These are phyloP conservation scores for Haematococcus sp. DNA, from an alignment of 139 green algal genomes.

Conservation along the genomic window DNA sequence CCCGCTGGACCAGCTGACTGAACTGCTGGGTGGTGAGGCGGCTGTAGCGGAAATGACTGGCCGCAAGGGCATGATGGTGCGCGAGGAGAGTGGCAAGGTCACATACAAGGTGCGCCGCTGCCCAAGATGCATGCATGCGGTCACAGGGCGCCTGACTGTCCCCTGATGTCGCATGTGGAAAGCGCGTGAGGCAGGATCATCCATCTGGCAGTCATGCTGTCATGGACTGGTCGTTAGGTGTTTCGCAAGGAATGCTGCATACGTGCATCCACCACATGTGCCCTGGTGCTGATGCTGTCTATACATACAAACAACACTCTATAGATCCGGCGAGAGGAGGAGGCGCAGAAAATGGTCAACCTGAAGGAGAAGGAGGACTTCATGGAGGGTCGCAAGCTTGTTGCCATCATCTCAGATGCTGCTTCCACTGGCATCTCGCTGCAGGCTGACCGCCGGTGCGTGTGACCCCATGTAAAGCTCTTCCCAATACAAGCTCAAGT, in stretches of 20 bases:
- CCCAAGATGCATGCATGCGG: constrained; percentile 38
- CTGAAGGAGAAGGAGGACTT: constrained; percentile 72
- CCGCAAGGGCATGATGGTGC: constrained; percentile 50
- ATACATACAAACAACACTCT: no score
- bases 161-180: neutral
- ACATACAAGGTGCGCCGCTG: constrained; percentile 38
- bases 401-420: constrained; percentile 77
- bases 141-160: neutral
- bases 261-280: no score
- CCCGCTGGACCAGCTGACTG: constrained; percentile 65
- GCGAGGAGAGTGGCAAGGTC: constrained; percentile 27
- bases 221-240: no score
- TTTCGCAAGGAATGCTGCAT: no score
- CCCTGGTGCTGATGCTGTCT: no score
- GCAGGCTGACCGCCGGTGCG: constrained; percentile 63
- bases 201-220: no score
- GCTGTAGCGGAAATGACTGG: constrained; percentile 75
- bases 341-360: constrained; percentile 61
- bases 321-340: constrained; percentile 24
- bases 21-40: constrained; percentile 53
- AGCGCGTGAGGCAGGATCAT: no score
- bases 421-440: constrained; percentile 82
- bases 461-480: no score
- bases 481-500: no score
- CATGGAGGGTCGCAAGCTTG: constrained; percentile 55